Evolutionary conservation across 2,329 filamentous ascomycete genomes (phyloP).

Genomic region (Alternaria rosae): DNA sequence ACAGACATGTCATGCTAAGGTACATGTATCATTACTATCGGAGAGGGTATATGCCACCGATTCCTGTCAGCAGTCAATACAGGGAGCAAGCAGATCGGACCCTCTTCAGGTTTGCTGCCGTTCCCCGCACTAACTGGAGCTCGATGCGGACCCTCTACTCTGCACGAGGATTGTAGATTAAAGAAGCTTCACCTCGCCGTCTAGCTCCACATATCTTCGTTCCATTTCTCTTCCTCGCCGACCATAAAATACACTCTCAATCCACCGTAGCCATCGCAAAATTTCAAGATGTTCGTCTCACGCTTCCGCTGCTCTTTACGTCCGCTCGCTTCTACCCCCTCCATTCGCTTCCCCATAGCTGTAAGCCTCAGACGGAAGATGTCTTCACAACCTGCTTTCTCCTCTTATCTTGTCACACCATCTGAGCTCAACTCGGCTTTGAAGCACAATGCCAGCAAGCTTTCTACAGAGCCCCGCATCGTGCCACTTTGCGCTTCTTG

Average conservation of each 20-base stretch:
- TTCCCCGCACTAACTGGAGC: conserved; percentile 17
- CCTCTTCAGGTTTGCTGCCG: conserved; percentile 14
- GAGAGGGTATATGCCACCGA: background rate
- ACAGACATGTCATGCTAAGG: background rate
- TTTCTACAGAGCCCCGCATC: conserved; percentile 81
- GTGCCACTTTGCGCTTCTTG: conserved; percentile 91
- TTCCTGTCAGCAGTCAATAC: background rate
- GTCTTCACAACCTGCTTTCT: conserved; percentile 59
- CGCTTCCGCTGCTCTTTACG: conserved; percentile 37
- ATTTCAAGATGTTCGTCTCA: conserved; percentile 40
- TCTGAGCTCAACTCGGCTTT: conserved; percentile 82
- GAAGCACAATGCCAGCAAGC: conserved; percentile 80
- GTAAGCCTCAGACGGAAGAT: conserved; percentile 31
- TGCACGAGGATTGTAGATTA: conserved; percentile 25
- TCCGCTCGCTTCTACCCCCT: conserved; percentile 25
- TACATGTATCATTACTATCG: background rate
- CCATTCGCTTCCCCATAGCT: conserved; percentile 17
- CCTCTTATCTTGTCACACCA: conserved; percentile 86
- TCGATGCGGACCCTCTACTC: conserved; percentile 6
- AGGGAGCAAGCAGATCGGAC: background rate
- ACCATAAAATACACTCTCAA: background rate
- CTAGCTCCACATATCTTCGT: conserved; percentile 13
- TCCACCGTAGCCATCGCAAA: conserved; percentile 18
- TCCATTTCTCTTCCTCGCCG: conserved; percentile 10
- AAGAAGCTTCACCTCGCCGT: conserved; percentile 27